A percentile compares a stretch with the other conserved stretches of the same genome.
Evolutionary conservation across 768 basidiomycete species (phyloP).

Genomic region (Aureoboletus auriporus): DNA sequence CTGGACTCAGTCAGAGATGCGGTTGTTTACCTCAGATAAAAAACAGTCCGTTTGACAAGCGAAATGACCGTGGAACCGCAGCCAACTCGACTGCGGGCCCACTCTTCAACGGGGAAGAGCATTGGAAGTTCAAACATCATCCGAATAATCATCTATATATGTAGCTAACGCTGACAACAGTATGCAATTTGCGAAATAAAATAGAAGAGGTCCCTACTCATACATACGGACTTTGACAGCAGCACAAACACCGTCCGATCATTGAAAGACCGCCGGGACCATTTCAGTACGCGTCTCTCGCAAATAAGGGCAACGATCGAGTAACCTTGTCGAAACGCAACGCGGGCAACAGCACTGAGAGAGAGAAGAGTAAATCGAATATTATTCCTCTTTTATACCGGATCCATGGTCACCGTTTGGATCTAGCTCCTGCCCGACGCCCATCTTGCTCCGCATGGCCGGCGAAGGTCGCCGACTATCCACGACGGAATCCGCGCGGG

Average conservation of each 20-base stretch:
- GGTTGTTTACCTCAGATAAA: too few species aligned
- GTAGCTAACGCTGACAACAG: too few species aligned
- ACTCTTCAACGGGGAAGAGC: too few species aligned
- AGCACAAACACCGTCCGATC: not conserved
- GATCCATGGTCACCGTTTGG: constrained; percentile 15
- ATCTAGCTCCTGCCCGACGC: constrained; percentile 18
- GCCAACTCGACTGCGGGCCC: not conserved
- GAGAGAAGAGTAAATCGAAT: not conserved
- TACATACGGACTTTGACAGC: not conserved
- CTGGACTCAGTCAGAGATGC: too few species aligned
- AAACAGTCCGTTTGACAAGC: too few species aligned
- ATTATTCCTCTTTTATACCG: constrained; percentile 28
- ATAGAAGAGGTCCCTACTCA: too few species aligned
- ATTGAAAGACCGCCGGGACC: not conserved
- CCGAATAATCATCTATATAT: too few species aligned
- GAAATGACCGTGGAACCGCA: not conserved
- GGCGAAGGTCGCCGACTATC: constrained; percentile 22
- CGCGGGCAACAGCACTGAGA: not conserved
- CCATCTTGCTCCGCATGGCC: constrained; percentile 8
- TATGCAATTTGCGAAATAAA: too few species aligned
- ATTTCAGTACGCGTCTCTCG: not conserved
- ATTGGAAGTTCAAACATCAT: too few species aligned
- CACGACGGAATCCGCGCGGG: constrained; percentile 18
- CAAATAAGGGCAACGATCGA: too few species aligned
- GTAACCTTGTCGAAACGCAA: not conserved